phyloP scores from a whole-genome alignment of 192 early-diverging fungal genomes.

The Gonapodya prolifera region DNA sequence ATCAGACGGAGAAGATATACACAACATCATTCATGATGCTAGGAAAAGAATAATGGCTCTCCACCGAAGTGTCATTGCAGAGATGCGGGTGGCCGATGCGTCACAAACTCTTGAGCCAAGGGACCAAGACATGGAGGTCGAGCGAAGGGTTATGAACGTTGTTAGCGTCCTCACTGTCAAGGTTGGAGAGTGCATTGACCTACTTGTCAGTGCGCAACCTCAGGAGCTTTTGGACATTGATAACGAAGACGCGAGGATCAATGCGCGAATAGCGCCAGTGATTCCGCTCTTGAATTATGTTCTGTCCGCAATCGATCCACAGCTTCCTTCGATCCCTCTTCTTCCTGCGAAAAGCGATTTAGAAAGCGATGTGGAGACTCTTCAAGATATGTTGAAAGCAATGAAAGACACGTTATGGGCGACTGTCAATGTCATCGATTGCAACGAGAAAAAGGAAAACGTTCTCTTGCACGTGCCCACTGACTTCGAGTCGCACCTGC shows the following conservation, averaged over 20 bases:
- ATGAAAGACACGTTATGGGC: not conserved
- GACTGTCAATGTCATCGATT: no score
- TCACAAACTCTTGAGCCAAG: not conserved
- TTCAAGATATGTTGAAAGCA: not conserved
- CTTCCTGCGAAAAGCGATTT: not conserved
- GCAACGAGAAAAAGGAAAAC: no score
- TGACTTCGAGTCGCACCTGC: no score
- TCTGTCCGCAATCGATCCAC: not conserved
- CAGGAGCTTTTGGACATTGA: not conserved
- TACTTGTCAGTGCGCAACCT: not conserved
- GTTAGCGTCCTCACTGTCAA: not conserved
- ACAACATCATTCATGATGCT: not conserved
- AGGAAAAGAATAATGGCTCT: not conserved
- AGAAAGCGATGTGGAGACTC: not conserved
- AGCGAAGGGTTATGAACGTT: not conserved
- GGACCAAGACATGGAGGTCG: not conserved
- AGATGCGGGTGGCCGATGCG: not conserved
- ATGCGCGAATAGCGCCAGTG: not conserved
- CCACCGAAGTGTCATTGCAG: not conserved
- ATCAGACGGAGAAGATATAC: not conserved
- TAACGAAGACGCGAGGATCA: no score
- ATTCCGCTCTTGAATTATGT: not conserved
- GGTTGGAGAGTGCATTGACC: not conserved
- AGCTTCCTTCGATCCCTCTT: not conserved
- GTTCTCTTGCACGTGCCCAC: no score